phyloP scores from a whole-genome alignment of 2,329 filamentous ascomycete genomes.

The Monosporascus sp. region DNA sequence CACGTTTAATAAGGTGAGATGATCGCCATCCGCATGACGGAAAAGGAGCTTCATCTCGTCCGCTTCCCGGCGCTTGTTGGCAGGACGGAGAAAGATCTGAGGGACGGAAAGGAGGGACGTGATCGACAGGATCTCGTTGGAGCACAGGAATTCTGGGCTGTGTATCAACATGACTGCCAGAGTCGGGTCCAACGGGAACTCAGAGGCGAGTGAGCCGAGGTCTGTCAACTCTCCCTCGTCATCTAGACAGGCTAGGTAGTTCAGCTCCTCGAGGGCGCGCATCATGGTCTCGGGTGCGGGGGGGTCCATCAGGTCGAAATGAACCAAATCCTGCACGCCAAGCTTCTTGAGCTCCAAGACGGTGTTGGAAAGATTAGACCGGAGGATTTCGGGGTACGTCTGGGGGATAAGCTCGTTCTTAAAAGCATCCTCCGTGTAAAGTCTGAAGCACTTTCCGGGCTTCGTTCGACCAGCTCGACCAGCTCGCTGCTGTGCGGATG shows the following conservation, averaged over 20 bases:
- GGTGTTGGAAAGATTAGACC: slow-evolving; percentile 90
- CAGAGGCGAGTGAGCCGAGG: slow-evolving; percentile 81
- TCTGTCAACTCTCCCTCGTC: slow-evolving; percentile 90
- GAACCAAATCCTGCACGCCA: slow-evolving; percentile 88
- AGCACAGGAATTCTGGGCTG: slow-evolving; percentile 97
- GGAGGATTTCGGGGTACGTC: slow-evolving; percentile 91
- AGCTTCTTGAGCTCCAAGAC: slow-evolving; percentile 97
- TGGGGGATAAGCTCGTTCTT: slow-evolving; percentile 98
- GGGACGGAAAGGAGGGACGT: slow-evolving; percentile 91
- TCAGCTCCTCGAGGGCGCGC: slow-evolving; percentile 94
- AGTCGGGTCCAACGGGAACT: slow-evolving; percentile 90
- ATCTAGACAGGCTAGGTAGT: slow-evolving; percentile 93
- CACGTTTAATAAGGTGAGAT: slow-evolving; percentile 92
- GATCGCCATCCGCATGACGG: slow-evolving; percentile 87
- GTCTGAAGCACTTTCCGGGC: slow-evolving; percentile 94
- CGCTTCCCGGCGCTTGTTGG: slow-evolving; percentile 77
- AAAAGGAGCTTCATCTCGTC: slow-evolving; percentile 98
- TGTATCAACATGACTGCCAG: slow-evolving; percentile 97
- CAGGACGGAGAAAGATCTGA: slow-evolving; percentile 86
- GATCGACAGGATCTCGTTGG: slow-evolving; percentile 94
- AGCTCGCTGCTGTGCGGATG: slow-evolving; percentile 92
- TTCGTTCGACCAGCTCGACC: slow-evolving; percentile 99
- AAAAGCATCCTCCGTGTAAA: slow-evolving; percentile 94
- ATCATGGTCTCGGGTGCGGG: slow-evolving; percentile 97
- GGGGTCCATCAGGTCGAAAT: slow-evolving; percentile 98